A percentile compares a stretch with the other conserved stretches of the same genome.
phyloP scores from a whole-genome alignment of 2,329 filamentous ascomycete genomes.

The Botryotinia narcissicola region DNA sequence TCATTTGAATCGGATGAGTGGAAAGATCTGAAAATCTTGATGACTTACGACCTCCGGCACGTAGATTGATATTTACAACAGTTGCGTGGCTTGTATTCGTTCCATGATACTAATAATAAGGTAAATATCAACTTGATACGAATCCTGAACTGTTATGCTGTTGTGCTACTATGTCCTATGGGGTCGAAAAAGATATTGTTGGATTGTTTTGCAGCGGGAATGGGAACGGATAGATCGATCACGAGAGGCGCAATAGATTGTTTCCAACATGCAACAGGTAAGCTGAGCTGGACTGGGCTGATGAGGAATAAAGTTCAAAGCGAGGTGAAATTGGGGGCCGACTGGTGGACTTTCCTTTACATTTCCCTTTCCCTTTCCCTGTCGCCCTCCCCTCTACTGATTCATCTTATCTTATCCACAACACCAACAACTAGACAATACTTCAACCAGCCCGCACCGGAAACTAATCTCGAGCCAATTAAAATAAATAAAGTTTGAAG shows the following conservation, averaged over 20 bases:
- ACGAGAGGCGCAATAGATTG: neutral
- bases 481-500: neutral
- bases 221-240: neutral
- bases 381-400: neutral
- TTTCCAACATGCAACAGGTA: neutral
- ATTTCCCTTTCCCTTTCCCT: neutral
- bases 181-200: slow-evolving; percentile 1
- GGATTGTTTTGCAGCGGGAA: neutral
- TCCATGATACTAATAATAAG: neutral
- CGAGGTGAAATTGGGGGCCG: neutral
- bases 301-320: neutral
- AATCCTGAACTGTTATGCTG: neutral
- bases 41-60: neutral
- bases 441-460: slow-evolving; percentile 2
- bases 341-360: neutral
- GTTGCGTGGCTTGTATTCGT: neutral
- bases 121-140: neutral
- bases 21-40: neutral
- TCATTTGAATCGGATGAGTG: neutral
- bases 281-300: neutral
- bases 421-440: neutral
- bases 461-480: neutral
- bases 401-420: neutral
- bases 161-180: neutral
- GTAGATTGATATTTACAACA: neutral